These are phyloP conservation scores for Metroxylon sagu DNA, from an alignment of 176 grass and related monocot genomes.

Conservation along the genomic window DNA sequence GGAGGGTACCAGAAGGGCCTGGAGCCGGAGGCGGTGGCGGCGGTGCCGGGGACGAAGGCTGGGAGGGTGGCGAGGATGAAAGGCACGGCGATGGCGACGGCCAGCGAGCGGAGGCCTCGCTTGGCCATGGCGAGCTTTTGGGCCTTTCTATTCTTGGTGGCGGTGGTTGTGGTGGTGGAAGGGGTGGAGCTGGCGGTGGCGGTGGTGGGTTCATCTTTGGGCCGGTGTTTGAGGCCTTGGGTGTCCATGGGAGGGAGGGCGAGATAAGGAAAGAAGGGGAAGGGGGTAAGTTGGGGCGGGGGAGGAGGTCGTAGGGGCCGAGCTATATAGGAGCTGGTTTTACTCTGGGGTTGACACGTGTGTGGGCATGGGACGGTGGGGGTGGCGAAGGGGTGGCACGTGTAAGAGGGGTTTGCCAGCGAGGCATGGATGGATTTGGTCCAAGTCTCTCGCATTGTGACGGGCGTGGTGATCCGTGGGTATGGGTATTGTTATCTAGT, in stretches of 20 bases:
- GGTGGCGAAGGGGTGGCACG: slow-evolving; percentile 17
- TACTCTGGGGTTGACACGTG: slow-evolving; percentile 42
- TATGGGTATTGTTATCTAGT: no score
- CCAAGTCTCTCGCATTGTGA: no score
- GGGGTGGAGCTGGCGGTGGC: not conserved
- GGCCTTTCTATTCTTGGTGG: slow-evolving; percentile 8
- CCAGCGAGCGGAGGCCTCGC: slow-evolving; percentile 44
- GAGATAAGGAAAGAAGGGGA: not conserved
- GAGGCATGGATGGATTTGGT: slow-evolving; percentile 7
- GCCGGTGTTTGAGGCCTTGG: slow-evolving; percentile 44
- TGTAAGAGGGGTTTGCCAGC: slow-evolving; percentile 13
- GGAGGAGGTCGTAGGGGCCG: not conserved
- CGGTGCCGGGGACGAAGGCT: slow-evolving; percentile 5
- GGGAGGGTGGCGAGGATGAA: no score
- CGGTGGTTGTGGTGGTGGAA: not conserved
- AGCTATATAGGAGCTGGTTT: slow-evolving; percentile 16
- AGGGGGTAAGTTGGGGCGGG: not conserved
- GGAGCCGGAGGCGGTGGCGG: slow-evolving; percentile 17
- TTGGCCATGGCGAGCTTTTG: slow-evolving; percentile 13
- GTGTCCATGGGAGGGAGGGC: slow-evolving; percentile 17
- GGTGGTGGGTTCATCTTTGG: not conserved
- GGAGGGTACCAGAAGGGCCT: not conserved
- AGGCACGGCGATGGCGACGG: slow-evolving; percentile 23
- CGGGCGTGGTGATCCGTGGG: no score
- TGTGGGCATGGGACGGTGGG: not conserved